Conservation (phyloP, 2,329 filamentous ascomycete genomes). For the Uncinocarpus reesii region DNA sequence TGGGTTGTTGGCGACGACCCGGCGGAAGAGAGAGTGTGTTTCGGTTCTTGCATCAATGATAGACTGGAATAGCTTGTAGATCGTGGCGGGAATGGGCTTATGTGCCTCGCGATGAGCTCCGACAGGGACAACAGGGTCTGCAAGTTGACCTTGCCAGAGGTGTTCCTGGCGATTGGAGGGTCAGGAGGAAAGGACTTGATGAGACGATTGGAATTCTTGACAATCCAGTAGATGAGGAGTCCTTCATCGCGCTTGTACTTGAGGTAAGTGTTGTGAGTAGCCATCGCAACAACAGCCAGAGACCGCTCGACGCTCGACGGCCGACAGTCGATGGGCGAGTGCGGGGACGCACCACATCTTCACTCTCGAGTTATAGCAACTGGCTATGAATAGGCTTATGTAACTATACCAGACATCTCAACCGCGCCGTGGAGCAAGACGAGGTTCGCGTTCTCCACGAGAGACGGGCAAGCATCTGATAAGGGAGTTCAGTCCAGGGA, state of each 20-base stretch:
- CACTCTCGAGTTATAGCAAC: too few species aligned
- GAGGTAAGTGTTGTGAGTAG: conserved; percentile 26
- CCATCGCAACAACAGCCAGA: neutral
- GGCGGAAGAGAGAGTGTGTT: conserved; percentile 26
- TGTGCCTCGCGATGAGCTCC: conserved; percentile 33
- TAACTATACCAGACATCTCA: too few species aligned
- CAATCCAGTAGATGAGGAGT: conserved; percentile 30
- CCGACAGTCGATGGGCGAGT: too few species aligned
- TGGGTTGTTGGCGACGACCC: conserved; percentile 24
- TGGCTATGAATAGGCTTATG: too few species aligned
- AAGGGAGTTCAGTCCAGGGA: too few species aligned
- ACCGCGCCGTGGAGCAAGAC: too few species aligned
- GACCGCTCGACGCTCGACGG: too few species aligned
- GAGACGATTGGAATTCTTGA: conserved; percentile 28
- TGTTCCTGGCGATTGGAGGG: conserved; percentile 23
- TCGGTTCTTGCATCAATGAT: conserved; percentile 31
- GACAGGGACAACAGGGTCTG: conserved; percentile 32
- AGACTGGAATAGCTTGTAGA: conserved; percentile 31
- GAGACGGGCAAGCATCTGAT: too few species aligned
- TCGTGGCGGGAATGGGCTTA: conserved; percentile 26
- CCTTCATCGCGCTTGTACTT: conserved; percentile 35
- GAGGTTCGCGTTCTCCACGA: too few species aligned
- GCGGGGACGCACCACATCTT: too few species aligned
- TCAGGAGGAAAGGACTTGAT: conserved; percentile 19
- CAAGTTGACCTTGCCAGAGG: conserved; percentile 31